Conservation (phyloP, 2,329 filamentous ascomycete genomes). For the Malbranchea zuffiana region DNA sequence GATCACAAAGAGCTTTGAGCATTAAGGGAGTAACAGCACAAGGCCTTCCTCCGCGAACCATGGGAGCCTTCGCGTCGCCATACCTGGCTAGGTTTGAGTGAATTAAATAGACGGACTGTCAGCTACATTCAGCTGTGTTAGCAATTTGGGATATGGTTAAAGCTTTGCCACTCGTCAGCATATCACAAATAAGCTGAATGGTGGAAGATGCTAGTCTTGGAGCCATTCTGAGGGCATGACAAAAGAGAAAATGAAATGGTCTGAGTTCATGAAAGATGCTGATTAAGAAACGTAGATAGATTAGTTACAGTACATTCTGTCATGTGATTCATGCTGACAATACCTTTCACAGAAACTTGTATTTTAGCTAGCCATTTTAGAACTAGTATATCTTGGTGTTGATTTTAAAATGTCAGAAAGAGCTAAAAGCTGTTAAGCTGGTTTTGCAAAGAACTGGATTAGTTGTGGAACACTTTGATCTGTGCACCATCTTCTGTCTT, state of each 20-base stretch:
- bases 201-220: neutral
- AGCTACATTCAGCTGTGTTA: conserved; percentile 15
- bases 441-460: too few relatives aligned
- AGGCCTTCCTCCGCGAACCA: conserved; percentile 16
- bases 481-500: too few relatives aligned
- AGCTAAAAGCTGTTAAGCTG: too few relatives aligned
- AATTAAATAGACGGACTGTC: conserved; percentile 14
- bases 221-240: too few relatives aligned
- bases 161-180: conserved; percentile 13
- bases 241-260: conserved; percentile 16
- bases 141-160: conserved; percentile 15
- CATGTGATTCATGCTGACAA: conserved; percentile 14
- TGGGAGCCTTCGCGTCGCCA: conserved; percentile 14
- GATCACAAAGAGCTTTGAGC: conserved; percentile 18
- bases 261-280: conserved; percentile 20
- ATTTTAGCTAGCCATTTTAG: too few relatives aligned
- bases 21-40: conserved; percentile 18
- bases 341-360: too few relatives aligned
- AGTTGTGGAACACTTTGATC: too few relatives aligned
- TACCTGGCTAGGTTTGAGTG: conserved; percentile 13
- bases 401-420: too few relatives aligned
- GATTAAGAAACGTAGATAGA: conserved; percentile 16
- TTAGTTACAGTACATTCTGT: conserved; percentile 11
- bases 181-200: conserved; percentile 11
- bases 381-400: too few relatives aligned